These are phyloP conservation scores for Cordyceps javanica DNA, from an alignment of 2,329 filamentous ascomycete genomes.

Conservation along the genomic window DNA sequence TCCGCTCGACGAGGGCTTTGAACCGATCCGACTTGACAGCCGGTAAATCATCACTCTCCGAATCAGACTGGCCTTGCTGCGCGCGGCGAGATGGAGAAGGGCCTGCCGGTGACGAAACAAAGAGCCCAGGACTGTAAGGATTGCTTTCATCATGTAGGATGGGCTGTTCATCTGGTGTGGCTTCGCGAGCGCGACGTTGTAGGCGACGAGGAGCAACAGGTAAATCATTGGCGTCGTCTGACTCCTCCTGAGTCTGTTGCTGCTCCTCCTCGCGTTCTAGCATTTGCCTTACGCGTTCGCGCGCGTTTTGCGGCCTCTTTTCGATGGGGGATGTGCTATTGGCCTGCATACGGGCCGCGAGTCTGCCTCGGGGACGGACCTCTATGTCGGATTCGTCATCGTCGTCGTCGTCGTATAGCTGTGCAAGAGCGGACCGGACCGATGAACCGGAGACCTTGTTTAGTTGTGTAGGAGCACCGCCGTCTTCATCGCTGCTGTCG, in stretches of 20 bases:
- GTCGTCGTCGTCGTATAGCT: slow-evolving; percentile 38
- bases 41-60: slow-evolving; percentile 43
- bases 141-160: slow-evolving; percentile 17
- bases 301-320: slow-evolving; percentile 26
- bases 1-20: slow-evolving; percentile 65
- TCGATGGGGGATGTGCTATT: slow-evolving; percentile 13
- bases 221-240: slow-evolving; percentile 35
- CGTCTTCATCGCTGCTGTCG: slow-evolving; percentile 44
- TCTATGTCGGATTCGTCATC: slow-evolving; percentile 34
- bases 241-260: slow-evolving; percentile 23
- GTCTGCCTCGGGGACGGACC: slow-evolving; percentile 52
- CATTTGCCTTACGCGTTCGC: slow-evolving; percentile 39
- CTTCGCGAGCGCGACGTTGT: slow-evolving; percentile 29
- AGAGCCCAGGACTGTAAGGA: slow-evolving; percentile 41
- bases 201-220: slow-evolving; percentile 36
- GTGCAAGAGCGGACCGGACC: slow-evolving; percentile 15
- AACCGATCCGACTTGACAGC: slow-evolving; percentile 53
- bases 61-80: slow-evolving; percentile 29
- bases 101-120: slow-evolving; percentile 46
- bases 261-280: slow-evolving; percentile 27
- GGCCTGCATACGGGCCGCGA: slow-evolving; percentile 58
- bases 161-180: slow-evolving; percentile 26
- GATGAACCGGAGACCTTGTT: slow-evolving; percentile 21
- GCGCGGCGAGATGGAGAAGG: slow-evolving; percentile 25
- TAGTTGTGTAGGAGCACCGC: not conserved